Evolutionary conservation across 495 filamentous ascomycete species (phyloP).

Genomic region (Trichoderma reesei): DNA sequence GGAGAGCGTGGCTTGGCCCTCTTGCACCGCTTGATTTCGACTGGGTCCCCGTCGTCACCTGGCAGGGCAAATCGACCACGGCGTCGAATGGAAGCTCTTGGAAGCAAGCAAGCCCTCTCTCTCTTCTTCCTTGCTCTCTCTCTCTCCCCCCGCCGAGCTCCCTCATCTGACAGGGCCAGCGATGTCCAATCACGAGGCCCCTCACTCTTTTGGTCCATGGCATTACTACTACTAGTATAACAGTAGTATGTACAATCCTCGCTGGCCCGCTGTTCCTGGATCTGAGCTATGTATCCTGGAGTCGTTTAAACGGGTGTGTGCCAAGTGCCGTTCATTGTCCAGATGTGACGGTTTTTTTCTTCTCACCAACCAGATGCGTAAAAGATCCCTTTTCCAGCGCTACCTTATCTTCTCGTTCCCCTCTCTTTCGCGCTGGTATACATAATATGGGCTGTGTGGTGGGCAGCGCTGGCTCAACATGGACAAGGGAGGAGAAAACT

Average conservation of each 20-base stretch:
- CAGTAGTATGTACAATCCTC: too few relatives aligned
- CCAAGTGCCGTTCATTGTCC: too few relatives aligned
- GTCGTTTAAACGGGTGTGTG: too few relatives aligned
- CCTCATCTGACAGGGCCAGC: conserved; percentile 2
- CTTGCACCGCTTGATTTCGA: background rate
- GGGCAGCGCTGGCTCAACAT: background rate
- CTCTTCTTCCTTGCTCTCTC: too few relatives aligned
- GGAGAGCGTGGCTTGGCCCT: conserved; percentile 2
- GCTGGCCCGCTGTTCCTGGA: conserved; percentile 8
- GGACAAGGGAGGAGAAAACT: background rate
- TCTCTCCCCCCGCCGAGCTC: too few relatives aligned
- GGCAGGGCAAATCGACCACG: background rate
- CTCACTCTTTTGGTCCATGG: background rate
- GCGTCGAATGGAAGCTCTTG: conserved; percentile 1
- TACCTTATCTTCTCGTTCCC: too few relatives aligned
- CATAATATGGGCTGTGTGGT: background rate
- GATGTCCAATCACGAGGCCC: background rate
- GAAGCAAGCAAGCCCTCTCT: background rate
- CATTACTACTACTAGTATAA: too few relatives aligned
- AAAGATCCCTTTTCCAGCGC: too few relatives aligned
- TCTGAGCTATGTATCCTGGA: too few relatives aligned
- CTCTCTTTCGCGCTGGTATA: too few relatives aligned
- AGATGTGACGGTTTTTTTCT: too few relatives aligned
- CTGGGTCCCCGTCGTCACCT: conserved; percentile 5
- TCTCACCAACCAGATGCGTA: background rate